phyloP scores from a whole-genome alignment of 2,329 filamentous ascomycete species.

The Sporothrix curviconia region DNA sequence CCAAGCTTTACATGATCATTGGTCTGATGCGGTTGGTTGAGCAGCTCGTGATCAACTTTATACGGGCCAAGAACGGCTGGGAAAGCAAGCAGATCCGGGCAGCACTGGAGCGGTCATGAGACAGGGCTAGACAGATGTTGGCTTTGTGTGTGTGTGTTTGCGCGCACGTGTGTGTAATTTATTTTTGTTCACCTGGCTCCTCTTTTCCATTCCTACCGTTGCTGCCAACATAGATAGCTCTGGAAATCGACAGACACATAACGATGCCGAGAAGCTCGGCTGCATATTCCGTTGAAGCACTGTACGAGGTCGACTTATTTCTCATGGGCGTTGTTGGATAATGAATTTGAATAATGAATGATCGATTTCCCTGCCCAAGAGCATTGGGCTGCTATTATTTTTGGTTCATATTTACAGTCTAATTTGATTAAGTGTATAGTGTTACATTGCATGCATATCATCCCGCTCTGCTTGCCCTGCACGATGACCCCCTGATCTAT shows the following conservation, averaged over 20 bases:
- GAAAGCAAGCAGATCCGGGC: conserved; percentile 10
- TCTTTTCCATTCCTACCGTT: background rate
- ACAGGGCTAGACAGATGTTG: no score
- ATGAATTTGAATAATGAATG: no score
- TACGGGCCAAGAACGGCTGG: conserved; percentile 13
- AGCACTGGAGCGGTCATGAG: conserved; percentile 9
- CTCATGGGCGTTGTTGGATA: no score
- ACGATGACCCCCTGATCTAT: background rate
- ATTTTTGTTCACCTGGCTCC: background rate
- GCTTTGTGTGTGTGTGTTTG: background rate
- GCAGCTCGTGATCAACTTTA: conserved; percentile 6
- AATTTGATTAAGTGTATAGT: no score
- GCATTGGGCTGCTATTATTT: background rate
- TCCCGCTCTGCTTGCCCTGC: no score
- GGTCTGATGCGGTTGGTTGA: conserved; percentile 13
- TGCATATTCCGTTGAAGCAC: no score
- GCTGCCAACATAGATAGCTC: no score
- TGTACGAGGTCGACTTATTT: no score
- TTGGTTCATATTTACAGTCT: background rate
- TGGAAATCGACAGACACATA: no score
- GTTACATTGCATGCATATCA: no score
- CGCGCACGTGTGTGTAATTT: background rate
- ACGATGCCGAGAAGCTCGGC: no score
- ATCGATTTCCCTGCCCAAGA: no score
- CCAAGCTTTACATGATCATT: conserved; percentile 13